Percentiles rank a stretch among this genome's conserved stretches.
Conservation (phyloP, 768 basidiomycete genomes). For the Termitomyces sp. region DNA sequence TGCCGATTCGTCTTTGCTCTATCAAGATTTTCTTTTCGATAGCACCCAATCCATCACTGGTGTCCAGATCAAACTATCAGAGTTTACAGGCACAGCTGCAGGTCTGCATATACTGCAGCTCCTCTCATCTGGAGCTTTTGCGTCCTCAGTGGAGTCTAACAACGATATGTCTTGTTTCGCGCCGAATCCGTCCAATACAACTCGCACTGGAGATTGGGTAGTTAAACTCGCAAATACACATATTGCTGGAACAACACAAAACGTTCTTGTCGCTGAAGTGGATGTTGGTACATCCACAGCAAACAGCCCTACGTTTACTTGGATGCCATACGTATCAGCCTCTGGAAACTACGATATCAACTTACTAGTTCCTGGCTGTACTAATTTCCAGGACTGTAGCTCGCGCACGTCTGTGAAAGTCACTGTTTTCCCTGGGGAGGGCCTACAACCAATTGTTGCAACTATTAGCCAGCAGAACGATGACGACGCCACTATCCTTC, state of each 20-base stretch:
- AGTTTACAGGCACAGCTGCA: conserved; percentile 68
- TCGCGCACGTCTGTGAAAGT: conserved; percentile 78
- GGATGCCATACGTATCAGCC: conserved; percentile 89
- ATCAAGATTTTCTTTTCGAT: conserved; percentile 91
- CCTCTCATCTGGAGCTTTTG: conserved; percentile 88
- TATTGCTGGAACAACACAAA: conserved; percentile 78
- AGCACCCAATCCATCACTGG: conserved; percentile 70
- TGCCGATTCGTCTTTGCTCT: conserved; percentile 68
- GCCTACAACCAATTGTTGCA: conserved; percentile 59
- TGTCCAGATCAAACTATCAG: conserved; percentile 76
- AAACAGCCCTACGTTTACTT: conserved; percentile 76
- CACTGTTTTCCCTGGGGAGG: conserved; percentile 74
- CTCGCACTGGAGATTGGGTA: conserved; percentile 67
- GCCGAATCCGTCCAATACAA: conserved; percentile 64
- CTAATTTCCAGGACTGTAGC: conserved; percentile 71
- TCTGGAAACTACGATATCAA: conserved; percentile 83
- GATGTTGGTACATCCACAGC: conserved; percentile 56
- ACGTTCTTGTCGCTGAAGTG: conserved; percentile 65
- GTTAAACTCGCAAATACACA: conserved; percentile 57
- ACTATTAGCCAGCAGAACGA: conserved; percentile 69
- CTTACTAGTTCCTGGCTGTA: conserved; percentile 85
- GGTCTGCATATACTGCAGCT: conserved; percentile 92
- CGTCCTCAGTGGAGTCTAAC: conserved; percentile 57
- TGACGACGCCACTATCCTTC: conserved; percentile 49
- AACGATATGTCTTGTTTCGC: conserved; percentile 76